Evolutionary conservation across 345 rosid species (phyloP).

Genomic region (Clausena lansium): DNA sequence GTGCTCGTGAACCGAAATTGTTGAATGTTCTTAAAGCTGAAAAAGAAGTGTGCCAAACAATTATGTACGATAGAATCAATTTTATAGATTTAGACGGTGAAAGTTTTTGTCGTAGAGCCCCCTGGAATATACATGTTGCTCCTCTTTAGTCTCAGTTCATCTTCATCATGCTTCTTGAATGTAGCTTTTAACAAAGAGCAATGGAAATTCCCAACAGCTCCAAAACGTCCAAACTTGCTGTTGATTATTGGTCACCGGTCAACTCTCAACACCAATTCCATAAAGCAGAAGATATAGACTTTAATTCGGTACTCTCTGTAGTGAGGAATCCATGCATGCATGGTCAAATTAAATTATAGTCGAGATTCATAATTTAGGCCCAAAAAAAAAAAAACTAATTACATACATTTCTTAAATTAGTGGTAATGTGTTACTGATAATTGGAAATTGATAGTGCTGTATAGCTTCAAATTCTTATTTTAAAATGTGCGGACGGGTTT

Average conservation of each 20-base stretch:
- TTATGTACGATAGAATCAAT: neutral
- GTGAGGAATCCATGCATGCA: too few relatives aligned
- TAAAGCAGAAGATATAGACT: neutral
- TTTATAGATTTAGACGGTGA: neutral
- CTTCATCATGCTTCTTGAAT: too few relatives aligned
- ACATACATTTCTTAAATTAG: too few relatives aligned
- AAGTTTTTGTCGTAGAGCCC: neutral
- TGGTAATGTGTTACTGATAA: too few relatives aligned
- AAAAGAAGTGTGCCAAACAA: conserved; percentile 13
- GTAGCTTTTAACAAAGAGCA: neutral
- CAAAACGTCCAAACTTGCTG: neutral
- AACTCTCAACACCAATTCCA: neutral
- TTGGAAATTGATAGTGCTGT: too few relatives aligned
- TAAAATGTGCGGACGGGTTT: too few relatives aligned
- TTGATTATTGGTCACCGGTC: neutral
- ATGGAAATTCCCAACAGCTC: neutral
- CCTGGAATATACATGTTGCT: neutral
- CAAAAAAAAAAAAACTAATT: too few relatives aligned
- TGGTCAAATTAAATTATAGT: too few relatives aligned
- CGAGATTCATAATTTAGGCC: too few relatives aligned
- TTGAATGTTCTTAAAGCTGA: neutral
- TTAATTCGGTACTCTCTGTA: neutral
- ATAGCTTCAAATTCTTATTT: too few relatives aligned
- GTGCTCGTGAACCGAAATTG: neutral
- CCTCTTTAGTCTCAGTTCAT: too few relatives aligned